phyloP scores from a whole-genome alignment of 371 early-diverging fungal species.

The Lichtheimia ornata region DNA sequence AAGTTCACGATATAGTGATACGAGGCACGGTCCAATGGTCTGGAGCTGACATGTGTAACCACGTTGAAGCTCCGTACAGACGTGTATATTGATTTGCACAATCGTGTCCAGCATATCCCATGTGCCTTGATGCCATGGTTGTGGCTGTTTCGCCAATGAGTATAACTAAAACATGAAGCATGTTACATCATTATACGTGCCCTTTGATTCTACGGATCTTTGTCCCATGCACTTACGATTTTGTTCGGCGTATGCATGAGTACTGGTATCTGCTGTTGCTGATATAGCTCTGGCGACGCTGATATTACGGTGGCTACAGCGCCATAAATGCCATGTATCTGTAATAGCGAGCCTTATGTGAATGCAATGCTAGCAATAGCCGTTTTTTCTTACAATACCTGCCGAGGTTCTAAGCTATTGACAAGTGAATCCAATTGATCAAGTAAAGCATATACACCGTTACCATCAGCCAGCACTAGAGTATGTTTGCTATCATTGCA shows the following conservation, averaged over 20 bases:
- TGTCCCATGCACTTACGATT: slow-evolving; percentile 36
- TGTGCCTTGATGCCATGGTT: no score
- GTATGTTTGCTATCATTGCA: slow-evolving; percentile 91
- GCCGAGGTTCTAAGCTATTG: slow-evolving; percentile 76
- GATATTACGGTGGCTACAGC: slow-evolving; percentile 85
- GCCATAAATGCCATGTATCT: slow-evolving; percentile 76
- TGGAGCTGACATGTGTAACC: no score
- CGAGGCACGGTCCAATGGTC: no score
- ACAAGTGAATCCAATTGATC: slow-evolving; percentile 83
- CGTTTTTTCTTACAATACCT: slow-evolving; percentile 42
- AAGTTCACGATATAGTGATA: no score
- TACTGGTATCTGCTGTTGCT: slow-evolving; percentile 69
- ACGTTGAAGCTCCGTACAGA: no score
- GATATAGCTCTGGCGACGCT: slow-evolving; percentile 60
- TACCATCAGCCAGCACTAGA: background rate
- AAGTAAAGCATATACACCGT: slow-evolving; percentile 45
- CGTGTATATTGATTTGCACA: no score
- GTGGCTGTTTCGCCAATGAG: no score
- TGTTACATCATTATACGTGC: no score
- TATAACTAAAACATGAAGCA: no score
- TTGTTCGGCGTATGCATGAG: slow-evolving; percentile 82
- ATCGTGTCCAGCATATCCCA: no score
- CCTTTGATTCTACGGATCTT: no score
- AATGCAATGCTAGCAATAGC: background rate
- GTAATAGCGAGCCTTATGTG: slow-evolving; percentile 29